A percentile compares a stretch with the other conserved stretches of the same genome.
Conservation (phyloP, 2,329 filamentous ascomycete genomes). For the Calonectria pteridis region DNA sequence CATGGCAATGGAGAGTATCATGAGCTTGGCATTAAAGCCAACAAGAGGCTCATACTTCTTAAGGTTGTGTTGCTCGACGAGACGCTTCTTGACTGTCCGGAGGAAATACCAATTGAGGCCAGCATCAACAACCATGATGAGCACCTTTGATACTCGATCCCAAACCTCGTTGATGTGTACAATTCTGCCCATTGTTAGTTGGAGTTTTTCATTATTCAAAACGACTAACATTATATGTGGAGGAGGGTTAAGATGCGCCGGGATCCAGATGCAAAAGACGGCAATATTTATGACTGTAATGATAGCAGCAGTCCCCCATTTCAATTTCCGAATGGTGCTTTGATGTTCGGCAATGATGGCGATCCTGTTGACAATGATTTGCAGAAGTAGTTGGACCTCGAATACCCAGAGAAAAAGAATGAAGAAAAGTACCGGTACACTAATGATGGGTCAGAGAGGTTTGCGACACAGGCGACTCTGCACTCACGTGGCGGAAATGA, state of each 20-base stretch:
- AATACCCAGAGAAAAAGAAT: slow-evolving; percentile 57
- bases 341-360: slow-evolving; percentile 60
- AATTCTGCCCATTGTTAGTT: slow-evolving; percentile 34
- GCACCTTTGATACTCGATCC: slow-evolving; percentile 65
- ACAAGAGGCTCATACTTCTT: slow-evolving; percentile 64
- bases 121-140: slow-evolving; percentile 64
- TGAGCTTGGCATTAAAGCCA: slow-evolving; percentile 63
- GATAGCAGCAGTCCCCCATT: slow-evolving; percentile 58
- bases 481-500: slow-evolving; percentile 47
- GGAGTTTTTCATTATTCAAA: fast-evolving
- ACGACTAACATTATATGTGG: slow-evolving; percentile 48
- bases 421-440: slow-evolving; percentile 51
- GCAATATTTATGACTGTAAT: slow-evolving; percentile 65
- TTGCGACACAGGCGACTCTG: neutral
- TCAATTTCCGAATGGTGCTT: slow-evolving; percentile 54
- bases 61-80: slow-evolving; percentile 60
- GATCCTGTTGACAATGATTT: slow-evolving; percentile 68
- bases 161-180: slow-evolving; percentile 62
- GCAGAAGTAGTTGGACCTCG: slow-evolving; percentile 63
- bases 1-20: slow-evolving; percentile 63
- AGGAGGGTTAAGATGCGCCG: slow-evolving; percentile 56
- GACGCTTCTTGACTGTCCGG: slow-evolving; percentile 57
- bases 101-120: slow-evolving; percentile 67
- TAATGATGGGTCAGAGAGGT: slow-evolving; percentile 17
- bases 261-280: slow-evolving; percentile 67